Evolutionary conservation across 1,284 basidiomycete genomes (phyloP), one percentile per base, ranked within the genome.

Genomic region (Ceratobasidium sp.): DNA sequence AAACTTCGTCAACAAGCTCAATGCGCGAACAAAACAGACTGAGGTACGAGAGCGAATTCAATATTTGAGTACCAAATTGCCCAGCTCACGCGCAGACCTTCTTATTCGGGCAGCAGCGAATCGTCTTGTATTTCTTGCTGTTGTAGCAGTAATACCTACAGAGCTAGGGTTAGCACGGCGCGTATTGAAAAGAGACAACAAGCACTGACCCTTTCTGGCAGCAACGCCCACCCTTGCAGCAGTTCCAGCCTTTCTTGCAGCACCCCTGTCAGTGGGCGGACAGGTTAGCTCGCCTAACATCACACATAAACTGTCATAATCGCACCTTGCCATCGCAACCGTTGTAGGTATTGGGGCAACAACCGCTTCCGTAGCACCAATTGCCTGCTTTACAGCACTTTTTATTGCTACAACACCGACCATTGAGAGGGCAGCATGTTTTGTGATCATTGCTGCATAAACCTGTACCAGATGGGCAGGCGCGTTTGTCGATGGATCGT

Each of bases 151-250:
- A 56, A 50, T 68, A 68, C 9, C 66, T 68, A 28, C 40, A n/a
- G n/a, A 40, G 26, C 26, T 3, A 38, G 9, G 12, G 26, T 54
- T 33, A 52, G 33, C 64, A 4, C 7, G 28, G 15, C 64, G 12
- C 6, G 12, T 20, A 13, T 26, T 28, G 57, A 48, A n/a, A 48
- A 28, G 20, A 38, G 33, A 12, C n/a, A 46, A 65, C 4, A 15
- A 23, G 5, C 12, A 65, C 42, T 48, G 33, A 65, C 64, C 64
- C 64, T 20, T 46, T 46, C 28, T 68, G 12, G 26, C 66, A 68
- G 33, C 66, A 68, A 6, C 33, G n/a, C 46, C 66, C 66, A 6
- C 66, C 68, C 33, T 57, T 70, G 52, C 68, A 70, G 54, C 68
- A 70, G 38, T 70, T 54, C 68, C 38, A 57, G 13, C 50, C 50